Evolutionary conservation across 371 early-diverging fungal genomes (phyloP), one percentile per base, ranked within the genome.

Genomic region (Choanephora cucurbitarum): DNA sequence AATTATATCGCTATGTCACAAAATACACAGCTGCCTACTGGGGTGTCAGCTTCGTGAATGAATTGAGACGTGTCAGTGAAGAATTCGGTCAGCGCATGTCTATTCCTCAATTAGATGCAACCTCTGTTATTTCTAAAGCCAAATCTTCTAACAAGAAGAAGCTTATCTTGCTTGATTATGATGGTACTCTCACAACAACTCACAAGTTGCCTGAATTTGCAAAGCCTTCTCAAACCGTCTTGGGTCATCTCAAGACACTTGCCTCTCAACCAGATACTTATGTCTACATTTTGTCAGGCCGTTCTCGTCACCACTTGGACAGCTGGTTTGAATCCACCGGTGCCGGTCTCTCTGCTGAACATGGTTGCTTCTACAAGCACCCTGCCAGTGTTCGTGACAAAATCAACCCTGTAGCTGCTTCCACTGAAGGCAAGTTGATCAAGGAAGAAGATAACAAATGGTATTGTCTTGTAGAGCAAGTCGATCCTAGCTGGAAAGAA

Each of bases 21-120:
- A 95, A 95, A 67, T 96, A 97, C 75, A 99, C 99, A 0, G 99
- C 99, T 8, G 92, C 96, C 7, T 93, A 94, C 75, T 99, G 99
- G 99, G 99, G 97, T 32, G 60, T 83, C 33, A 89, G 88, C 50
- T 99, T 98, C 75, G 94, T 98, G 6, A 83, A 82, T 46, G 98
- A 96, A 68, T 70, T 97, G 45, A 72, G 82, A 45, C 59, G 67
- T 32, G 88, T 92, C 21, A 85, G 87, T 47, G 91, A 89, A 64
- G 84, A 81, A 15, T 79, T 82, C 44, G 84, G 85, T 42, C 83
- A 81, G 43, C 84, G 89, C 22, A 87, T 86, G 70, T 84, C 82
- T 51, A 80, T 91, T 45, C 91, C 86, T 18, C 72, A 69, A 52
- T 64, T 92, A 42, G 79, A 84, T 21, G 59, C 81, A 10, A 48